Evolutionary conservation across 176 grass and related monocot species (phyloP).

Genomic region (Eleusine coracana): DNA sequence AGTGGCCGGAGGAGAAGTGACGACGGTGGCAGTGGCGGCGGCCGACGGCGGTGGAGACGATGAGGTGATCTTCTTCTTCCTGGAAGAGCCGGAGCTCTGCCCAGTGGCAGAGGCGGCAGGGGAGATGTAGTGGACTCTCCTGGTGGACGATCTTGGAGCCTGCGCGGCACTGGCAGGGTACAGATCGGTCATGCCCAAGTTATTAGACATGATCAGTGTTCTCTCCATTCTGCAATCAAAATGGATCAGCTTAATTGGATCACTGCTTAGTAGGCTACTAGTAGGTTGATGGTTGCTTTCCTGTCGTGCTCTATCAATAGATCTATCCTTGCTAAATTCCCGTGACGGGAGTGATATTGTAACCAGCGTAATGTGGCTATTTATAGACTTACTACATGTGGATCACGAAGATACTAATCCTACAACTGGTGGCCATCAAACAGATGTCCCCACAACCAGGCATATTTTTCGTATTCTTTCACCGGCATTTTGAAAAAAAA

Average conservation of each 20-base stretch:
- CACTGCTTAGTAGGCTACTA: not conserved
- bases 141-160: slow-evolving; percentile 13
- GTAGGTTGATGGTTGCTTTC: not conserved
- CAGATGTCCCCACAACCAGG: not conserved
- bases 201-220: slow-evolving; percentile 46
- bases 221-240: slow-evolving; percentile 43
- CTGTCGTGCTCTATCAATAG: not conserved
- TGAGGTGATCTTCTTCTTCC: slow-evolving; percentile 32
- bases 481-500: not conserved
- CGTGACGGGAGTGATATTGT: not conserved
- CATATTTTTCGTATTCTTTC: not conserved
- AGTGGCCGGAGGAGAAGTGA: slow-evolving; percentile 43
- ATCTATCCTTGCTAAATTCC: not conserved
- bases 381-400: slow-evolving; percentile 22
- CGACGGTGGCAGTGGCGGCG: slow-evolving; percentile 25
- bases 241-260: not conserved
- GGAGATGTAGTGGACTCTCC: slow-evolving; percentile 38
- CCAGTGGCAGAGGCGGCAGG: slow-evolving; percentile 46
- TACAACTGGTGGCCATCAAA: not conserved
- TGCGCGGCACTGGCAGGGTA: slow-evolving; percentile 13
- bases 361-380: slow-evolving; percentile 5
- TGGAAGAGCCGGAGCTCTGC: slow-evolving; percentile 24
- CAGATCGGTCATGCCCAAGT: slow-evolving; percentile 33
- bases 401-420: not conserved
- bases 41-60: slow-evolving; percentile 24